Evolutionary conservation across 371 early-diverging fungal species (phyloP).

Genomic region (Rhizomucor pusillus): DNA sequence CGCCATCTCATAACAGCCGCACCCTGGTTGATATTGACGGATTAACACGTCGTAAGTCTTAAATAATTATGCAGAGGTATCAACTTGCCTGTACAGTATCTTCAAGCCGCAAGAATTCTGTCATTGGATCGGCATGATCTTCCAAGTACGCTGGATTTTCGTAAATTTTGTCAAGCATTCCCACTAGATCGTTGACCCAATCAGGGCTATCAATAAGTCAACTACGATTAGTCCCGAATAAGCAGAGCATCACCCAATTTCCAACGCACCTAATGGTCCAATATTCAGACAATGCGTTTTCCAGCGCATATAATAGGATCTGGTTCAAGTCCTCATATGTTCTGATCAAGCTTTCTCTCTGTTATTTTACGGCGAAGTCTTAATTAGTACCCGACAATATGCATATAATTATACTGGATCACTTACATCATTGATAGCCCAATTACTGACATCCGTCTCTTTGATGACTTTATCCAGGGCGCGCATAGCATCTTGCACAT

Average conservation of each 20-base stretch:
- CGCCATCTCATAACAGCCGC: constrained; percentile 54
- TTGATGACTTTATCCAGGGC: constrained; percentile 46
- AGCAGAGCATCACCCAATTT: no score
- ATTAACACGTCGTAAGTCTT: no score
- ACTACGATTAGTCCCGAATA: no score
- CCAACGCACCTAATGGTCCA: constrained; percentile 44
- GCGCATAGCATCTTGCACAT: constrained; percentile 50
- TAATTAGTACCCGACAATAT: no score
- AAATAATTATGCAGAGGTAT: background rate
- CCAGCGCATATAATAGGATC: constrained; percentile 32
- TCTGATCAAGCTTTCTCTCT: constrained; percentile 44
- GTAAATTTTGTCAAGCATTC: constrained; percentile 46
- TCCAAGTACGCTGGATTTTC: constrained; percentile 48
- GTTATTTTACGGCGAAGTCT: no score
- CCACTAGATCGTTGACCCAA: constrained; percentile 37
- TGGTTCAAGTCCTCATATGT: constrained; percentile 46
- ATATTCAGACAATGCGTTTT: constrained; percentile 40
- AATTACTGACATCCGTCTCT: constrained; percentile 41
- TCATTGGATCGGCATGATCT: constrained; percentile 38
- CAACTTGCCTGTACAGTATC: constrained; percentile 43
- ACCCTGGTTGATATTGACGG: no score
- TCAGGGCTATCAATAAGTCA: constrained; percentile 31
- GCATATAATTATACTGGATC: background rate
- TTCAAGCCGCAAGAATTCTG: constrained; percentile 34
- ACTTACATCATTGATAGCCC: constrained; percentile 58